Conservation (phyloP, 192 early-diverging fungal species). For the Coemansia sp. region DNA sequence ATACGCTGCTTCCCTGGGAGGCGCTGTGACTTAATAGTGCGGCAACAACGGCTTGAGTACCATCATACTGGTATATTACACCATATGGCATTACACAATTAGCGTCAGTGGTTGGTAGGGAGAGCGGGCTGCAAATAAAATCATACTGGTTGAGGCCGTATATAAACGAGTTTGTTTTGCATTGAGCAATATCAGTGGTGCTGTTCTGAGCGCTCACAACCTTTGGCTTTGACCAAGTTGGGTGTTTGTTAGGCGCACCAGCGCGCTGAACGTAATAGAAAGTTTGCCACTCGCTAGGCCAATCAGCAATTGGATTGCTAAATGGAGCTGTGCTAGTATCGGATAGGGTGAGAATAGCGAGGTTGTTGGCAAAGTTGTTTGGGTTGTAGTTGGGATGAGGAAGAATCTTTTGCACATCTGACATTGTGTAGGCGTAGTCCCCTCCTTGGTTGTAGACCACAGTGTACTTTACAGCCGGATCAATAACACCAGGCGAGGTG, state of each 20-base stretch:
- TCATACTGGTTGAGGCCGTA: constrained; percentile 15
- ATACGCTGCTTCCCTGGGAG: constrained; percentile 11
- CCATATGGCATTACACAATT: constrained; percentile 31
- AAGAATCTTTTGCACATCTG: background rate
- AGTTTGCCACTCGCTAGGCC: constrained; percentile 16
- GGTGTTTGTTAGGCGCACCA: background rate
- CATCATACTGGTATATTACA: constrained; percentile 10
- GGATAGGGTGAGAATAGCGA: constrained; percentile 18
- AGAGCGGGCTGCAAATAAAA: constrained; percentile 21
- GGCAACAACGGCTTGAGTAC: background rate
- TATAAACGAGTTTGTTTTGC: background rate
- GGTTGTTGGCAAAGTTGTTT: constrained; percentile 34
- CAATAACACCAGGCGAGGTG: background rate
- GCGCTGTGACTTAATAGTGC: constrained; percentile 35
- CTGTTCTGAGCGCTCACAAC: background rate
- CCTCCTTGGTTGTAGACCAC: background rate
- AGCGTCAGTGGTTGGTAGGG: constrained; percentile 1
- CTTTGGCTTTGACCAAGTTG: background rate
- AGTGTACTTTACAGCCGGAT: background rate
- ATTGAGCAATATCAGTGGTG: background rate
- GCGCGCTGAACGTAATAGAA: constrained; percentile 16
- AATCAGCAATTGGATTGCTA: constrained; percentile 11
- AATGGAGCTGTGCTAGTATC: background rate
- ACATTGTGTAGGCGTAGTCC: background rate
- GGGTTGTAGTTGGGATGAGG: constrained; percentile 29